A percentile compares a stretch with the other conserved stretches of the same genome.
Evolutionary conservation across 768 basidiomycete genomes (phyloP).

Genomic region (Rhodocollybia butyracea): DNA sequence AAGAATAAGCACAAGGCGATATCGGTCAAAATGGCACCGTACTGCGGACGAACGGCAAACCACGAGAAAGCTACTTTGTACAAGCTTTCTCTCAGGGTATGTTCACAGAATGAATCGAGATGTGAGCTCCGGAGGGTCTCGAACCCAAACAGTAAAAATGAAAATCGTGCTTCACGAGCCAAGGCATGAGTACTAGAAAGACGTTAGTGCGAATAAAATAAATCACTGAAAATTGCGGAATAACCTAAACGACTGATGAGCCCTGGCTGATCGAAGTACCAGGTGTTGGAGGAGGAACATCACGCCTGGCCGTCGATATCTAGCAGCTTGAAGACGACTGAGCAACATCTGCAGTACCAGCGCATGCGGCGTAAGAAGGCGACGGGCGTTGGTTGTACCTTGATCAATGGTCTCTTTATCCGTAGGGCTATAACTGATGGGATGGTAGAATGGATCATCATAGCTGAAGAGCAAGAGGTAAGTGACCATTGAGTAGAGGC

Average conservation of each 20-base stretch:
- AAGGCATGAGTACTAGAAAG: constrained; percentile 79
- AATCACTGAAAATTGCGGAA: constrained; percentile 6
- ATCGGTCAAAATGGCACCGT: constrained; percentile 27
- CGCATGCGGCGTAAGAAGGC: constrained; percentile 78
- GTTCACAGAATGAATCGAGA: constrained; percentile 81
- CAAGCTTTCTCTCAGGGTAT: constrained; percentile 66
- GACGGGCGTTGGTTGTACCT: constrained; percentile 62
- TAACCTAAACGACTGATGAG: constrained; percentile 74
- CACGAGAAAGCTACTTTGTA: constrained; percentile 84
- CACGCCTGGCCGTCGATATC: constrained; percentile 80
- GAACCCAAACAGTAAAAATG: constrained; percentile 90
- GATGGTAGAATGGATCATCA: constrained; percentile 82
- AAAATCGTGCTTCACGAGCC: constrained; percentile 86
- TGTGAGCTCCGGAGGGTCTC: constrained; percentile 87
- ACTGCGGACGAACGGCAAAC: constrained; percentile 96
- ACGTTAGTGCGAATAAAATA: not conserved
- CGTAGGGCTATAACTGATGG: constrained; percentile 86
- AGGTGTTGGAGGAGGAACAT: constrained; percentile 84
- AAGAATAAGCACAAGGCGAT: constrained; percentile 3
- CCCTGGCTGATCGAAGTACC: constrained; percentile 76
- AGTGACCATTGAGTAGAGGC: not conserved
- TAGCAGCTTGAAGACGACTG: constrained; percentile 90
- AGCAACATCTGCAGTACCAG: constrained; percentile 85
- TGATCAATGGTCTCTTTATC: constrained; percentile 82
- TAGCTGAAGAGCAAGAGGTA: constrained; percentile 48